Evolutionary conservation across 345 rosid species (phyloP).

Genomic region (Acer campestre): DNA sequence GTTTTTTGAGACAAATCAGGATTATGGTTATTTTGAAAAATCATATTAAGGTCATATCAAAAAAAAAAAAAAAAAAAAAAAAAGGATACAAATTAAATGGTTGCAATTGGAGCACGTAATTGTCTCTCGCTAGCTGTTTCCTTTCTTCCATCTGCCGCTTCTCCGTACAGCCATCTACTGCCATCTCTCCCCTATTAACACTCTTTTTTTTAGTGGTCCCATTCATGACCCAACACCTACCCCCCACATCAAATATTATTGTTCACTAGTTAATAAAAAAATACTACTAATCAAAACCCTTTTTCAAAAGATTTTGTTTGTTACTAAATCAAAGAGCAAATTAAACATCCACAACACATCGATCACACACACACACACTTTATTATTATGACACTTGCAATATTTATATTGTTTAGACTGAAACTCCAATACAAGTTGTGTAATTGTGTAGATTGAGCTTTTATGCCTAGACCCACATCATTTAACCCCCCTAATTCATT

Average conservation of each 20-base stretch:
- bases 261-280: too few species aligned
- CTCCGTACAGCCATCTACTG: constrained; percentile 30
- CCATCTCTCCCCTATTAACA: constrained; percentile 16
- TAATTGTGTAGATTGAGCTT: too few species aligned
- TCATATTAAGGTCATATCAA: too few species aligned
- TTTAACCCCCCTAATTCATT: too few species aligned
- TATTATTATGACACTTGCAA: too few species aligned
- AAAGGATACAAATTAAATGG: constrained; percentile 55
- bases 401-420: too few species aligned
- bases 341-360: background rate
- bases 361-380: background rate
- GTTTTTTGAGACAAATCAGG: too few species aligned
- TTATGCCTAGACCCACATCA: too few species aligned
- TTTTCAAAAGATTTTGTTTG: constrained; percentile 5
- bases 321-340: background rate
- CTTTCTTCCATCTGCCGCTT: constrained; percentile 58
- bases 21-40: too few species aligned
- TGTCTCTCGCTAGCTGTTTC: constrained; percentile 33
- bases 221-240: constrained; percentile 29
- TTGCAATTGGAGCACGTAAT: constrained; percentile 58
- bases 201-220: constrained; percentile 44
- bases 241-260: constrained; percentile 4
- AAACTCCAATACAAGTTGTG: too few species aligned
- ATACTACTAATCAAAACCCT: background rate
- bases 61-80: too few species aligned